Conservation (phyloP, 495 filamentous ascomycete genomes). For the Podospora sp. region DNA sequence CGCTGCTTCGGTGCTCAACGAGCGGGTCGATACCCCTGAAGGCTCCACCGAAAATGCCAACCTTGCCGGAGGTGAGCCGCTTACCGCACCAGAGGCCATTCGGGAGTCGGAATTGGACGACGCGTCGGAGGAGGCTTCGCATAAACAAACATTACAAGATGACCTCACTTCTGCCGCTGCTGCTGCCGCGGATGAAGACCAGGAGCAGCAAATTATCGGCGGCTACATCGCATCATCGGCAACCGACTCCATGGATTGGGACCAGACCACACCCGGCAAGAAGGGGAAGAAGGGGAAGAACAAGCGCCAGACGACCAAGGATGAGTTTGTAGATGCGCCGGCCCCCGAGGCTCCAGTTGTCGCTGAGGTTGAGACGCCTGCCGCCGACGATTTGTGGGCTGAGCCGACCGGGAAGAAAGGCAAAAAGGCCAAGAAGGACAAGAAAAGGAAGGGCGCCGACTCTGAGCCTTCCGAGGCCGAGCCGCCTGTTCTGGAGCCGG, state of each 20-base stretch:
- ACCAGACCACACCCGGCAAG: constrained; percentile 15
- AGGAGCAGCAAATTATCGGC: neutral
- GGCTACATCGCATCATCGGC: constrained; percentile 10
- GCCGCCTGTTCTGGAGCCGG: constrained; percentile 6
- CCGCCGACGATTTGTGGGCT: constrained; percentile 18
- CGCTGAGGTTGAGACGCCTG: constrained; percentile 4
- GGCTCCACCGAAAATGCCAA: constrained; percentile 22
- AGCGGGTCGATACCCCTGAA: constrained; percentile 21
- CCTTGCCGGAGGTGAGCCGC: constrained; percentile 4
- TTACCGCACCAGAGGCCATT: constrained; percentile 13
- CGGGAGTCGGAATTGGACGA: constrained; percentile 16
- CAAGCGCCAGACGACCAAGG: constrained; percentile 18
- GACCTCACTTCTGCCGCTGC: constrained; percentile 6
- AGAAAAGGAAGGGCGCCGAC: constrained; percentile 11
- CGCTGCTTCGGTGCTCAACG: constrained; percentile 36
- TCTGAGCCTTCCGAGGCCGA: constrained; percentile 11
- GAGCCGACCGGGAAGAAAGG: constrained; percentile 29
- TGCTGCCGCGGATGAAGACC: neutral
- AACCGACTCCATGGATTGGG: constrained; percentile 23
- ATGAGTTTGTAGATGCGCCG: constrained; percentile 16
- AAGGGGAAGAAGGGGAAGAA: constrained; percentile 28
- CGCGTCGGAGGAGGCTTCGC: neutral
- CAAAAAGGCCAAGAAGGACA: constrained; percentile 39
- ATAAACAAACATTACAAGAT: constrained; percentile 15
- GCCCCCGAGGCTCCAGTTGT: constrained; percentile 15